Evolutionary conservation across 2,329 filamentous ascomycete genomes (phyloP).

Genomic region (Beauveria sp.): DNA sequence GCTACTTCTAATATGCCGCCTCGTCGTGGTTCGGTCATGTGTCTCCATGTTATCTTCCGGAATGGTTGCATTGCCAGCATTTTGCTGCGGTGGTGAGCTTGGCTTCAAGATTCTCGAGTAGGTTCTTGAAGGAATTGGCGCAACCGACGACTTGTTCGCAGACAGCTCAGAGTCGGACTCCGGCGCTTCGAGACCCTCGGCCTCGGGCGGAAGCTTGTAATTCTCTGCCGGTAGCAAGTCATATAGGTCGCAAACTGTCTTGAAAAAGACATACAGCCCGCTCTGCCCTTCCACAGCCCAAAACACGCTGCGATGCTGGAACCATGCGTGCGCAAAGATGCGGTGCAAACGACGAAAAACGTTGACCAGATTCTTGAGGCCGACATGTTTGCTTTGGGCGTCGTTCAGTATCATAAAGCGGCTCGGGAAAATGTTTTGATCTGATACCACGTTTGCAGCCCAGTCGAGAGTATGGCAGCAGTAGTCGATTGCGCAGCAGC

Average conservation of each 20-base stretch:
- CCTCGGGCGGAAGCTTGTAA: slow-evolving; percentile 89
- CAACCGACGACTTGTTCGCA: slow-evolving; percentile 17
- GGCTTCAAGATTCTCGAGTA: slow-evolving; percentile 27
- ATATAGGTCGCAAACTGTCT: slow-evolving; percentile 91
- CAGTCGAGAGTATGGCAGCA: slow-evolving; percentile 98
- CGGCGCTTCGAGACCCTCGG: slow-evolving; percentile 67
- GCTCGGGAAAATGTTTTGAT: slow-evolving; percentile 90
- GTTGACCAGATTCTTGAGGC: slow-evolving; percentile 81
- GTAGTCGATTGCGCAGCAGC: slow-evolving; percentile 97
- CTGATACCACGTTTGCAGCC: slow-evolving; percentile 90
- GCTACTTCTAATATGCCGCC: slow-evolving; percentile 72
- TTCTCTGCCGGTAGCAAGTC: slow-evolving; percentile 86
- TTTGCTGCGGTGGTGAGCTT: slow-evolving; percentile 21
- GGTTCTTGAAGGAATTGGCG: slow-evolving; percentile 9
- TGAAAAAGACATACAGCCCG: slow-evolving; percentile 95
- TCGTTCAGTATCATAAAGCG: slow-evolving; percentile 56
- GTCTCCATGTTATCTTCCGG: slow-evolving; percentile 46
- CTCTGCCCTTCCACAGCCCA: slow-evolving; percentile 87
- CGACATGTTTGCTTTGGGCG: slow-evolving; percentile 52
- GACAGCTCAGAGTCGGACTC: slow-evolving; percentile 34
- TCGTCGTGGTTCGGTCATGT: slow-evolving; percentile 60
- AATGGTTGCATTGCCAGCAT: slow-evolving; percentile 16
- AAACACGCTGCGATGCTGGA: slow-evolving; percentile 90
- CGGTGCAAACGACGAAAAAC: slow-evolving; percentile 91
- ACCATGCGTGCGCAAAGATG: slow-evolving; percentile 98